Base-by-base conservation (phyloP, 2,329 filamentous ascomycete species). In the Aspergillus sp. region DNA sequence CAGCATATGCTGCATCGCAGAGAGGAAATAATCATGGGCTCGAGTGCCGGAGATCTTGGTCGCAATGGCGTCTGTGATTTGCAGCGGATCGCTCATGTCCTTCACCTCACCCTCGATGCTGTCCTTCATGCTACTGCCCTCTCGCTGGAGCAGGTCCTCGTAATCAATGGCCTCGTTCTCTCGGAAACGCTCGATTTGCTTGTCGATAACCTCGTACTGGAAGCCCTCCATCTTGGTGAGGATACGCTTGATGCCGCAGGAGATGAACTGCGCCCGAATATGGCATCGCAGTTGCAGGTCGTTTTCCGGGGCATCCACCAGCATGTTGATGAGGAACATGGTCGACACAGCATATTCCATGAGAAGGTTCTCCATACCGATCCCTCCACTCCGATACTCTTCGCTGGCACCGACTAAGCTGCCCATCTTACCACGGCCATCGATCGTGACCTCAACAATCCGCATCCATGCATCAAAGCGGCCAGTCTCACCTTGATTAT, bases 281-380 rank as follows among this genome's bases (percentile, higher is more conserved):
- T 97, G 94, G 70, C 95, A 89, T 68, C 94, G 86, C 58, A 97
- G 78, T 74, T 96, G 90, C 60, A 99, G 78, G 67, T 99, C 94
- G 63, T 85, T 83, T 67, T 95, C 89, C 0, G 92, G 88, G 3
- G 91, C 90, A 73, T 97, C 94, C 56, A 99, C 86, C 63, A 97
- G 83, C 88, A 95, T 96, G 76, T 97, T 99, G 79, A 97, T 85
- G 66, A 99, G 81, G 69, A 97, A 91, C 66, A 99, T 83, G 2
- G 92, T 96, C 31, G 93, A 90, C 45, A 97, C 90, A 36, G 92
- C 93, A 68, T 99, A 99, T 81, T 99, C 94, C 94, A 99, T 97
- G 49, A 99, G 82, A 65, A 97, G 79, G 73, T 97, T 97, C 81
- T 99, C 94, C 87, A 97, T 96, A 70, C 94, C 94, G 66, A 97